Percentiles rank a stretch among this genome's conserved stretches.
phyloP scores from a whole-genome alignment of 495 filamentous ascomycete species.

The Annulohypoxylon moriforme region DNA sequence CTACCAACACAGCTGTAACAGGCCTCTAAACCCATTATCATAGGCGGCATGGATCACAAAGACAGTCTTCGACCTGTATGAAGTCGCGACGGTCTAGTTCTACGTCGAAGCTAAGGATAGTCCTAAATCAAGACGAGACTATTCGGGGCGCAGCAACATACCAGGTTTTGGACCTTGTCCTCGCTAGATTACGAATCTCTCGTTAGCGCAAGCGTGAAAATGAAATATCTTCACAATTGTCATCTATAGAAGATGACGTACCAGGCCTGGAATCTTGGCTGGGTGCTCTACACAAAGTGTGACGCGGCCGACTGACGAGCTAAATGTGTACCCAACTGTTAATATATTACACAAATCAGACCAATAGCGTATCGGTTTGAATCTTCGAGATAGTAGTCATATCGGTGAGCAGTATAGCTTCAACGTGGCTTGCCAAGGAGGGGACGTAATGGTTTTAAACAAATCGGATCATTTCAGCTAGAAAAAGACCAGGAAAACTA shows the following conservation, averaged over 20 bases:
- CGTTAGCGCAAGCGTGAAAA: neutral
- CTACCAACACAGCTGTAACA: neutral
- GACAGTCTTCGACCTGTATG: neutral
- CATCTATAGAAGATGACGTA: neutral
- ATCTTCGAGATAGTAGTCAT: neutral
- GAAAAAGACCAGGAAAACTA: neutral
- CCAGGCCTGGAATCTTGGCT: conserved; percentile 2
- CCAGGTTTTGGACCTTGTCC: neutral
- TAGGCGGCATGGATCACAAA: neutral
- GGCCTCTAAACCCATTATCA: neutral
- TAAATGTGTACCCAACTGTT: neutral
- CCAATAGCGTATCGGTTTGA: neutral
- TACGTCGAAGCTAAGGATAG: neutral
- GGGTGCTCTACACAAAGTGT: conserved; percentile 1
- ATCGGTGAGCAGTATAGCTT: neutral
- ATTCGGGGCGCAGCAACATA: neutral
- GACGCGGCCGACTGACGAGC: conserved; percentile 27
- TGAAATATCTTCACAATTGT: neutral
- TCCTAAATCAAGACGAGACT: neutral
- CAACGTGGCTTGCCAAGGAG: conserved; percentile 34
- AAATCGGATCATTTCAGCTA: conserved; percentile 12
- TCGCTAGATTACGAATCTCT: neutral
- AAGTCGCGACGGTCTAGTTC: neutral
- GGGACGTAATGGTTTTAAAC: neutral
- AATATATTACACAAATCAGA: neutral